phyloP scores from a whole-genome alignment of 78 protist genomes.

The Emiliania huxleyi region DNA sequence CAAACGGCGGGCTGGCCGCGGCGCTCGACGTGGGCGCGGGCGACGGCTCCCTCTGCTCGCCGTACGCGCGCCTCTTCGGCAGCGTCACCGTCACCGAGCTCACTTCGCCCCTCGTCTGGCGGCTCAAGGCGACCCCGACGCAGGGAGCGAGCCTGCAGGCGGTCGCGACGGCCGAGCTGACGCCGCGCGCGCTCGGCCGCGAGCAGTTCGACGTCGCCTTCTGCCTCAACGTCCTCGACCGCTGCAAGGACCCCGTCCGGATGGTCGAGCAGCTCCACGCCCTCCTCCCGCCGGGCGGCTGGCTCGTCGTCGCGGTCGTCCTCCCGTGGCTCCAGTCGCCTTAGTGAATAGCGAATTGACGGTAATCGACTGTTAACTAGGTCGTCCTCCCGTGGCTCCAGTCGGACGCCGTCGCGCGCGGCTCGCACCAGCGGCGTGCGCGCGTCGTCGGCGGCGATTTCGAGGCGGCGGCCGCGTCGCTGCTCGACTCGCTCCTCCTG shows the following conservation, averaged over 20 bases:
- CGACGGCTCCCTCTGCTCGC: not conserved
- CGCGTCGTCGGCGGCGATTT: not conserved
- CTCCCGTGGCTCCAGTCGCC: not conserved
- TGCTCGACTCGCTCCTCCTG: not conserved
- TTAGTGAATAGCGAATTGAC: too few relatives aligned
- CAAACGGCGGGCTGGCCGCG: not conserved
- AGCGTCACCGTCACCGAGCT: not conserved
- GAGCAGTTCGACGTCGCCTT: not conserved
- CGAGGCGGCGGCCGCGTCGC: not conserved
- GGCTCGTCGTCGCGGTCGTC: not conserved
- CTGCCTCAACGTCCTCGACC: constrained; percentile 3
- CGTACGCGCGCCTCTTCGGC: not conserved
- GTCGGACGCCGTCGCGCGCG: not conserved
- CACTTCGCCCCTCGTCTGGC: not conserved
- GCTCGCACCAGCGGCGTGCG: not conserved
- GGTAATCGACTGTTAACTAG: too few relatives aligned
- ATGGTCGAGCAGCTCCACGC: not conserved
- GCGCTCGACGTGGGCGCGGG: not conserved
- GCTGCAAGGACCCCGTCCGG: not conserved
- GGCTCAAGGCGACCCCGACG: not conserved
- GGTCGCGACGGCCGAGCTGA: not conserved
- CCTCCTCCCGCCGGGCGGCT: not conserved
- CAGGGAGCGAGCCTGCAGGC: not conserved
- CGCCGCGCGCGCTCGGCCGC: not conserved
- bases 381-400: not conserved